phyloP scores from a whole-genome alignment of 257 asterid species.

The Primulina tabacum region DNA sequence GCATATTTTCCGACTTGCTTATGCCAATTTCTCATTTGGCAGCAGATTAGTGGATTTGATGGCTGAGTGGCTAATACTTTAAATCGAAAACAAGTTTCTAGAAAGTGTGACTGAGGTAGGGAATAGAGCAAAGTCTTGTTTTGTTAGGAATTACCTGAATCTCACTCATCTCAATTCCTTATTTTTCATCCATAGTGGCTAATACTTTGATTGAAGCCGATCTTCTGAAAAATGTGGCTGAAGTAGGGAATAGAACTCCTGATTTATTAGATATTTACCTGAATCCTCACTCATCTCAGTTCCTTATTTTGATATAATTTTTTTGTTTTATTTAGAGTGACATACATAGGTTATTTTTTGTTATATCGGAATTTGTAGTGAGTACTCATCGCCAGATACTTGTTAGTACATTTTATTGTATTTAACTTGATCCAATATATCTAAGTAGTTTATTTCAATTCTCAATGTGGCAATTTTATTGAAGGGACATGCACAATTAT shows the following conservation, averaged over 20 bases:
- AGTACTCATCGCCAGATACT: not conserved
- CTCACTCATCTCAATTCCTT: too few relatives aligned
- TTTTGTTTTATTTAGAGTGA: not conserved
- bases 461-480: not conserved
- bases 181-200: too few relatives aligned
- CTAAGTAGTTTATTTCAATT: not conserved
- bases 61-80: not conserved
- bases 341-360: not conserved
- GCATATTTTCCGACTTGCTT: too few relatives aligned
- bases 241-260: too few relatives aligned
- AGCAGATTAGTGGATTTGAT: too few relatives aligned
- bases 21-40: too few relatives aligned
- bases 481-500: not conserved
- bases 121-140: not conserved
- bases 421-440: not conserved
- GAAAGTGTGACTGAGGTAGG: slow-evolving; percentile 6
- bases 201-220: too few relatives aligned
- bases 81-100: not conserved
- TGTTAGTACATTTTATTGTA: not conserved
- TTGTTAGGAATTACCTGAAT: not conserved
- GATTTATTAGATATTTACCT: too few relatives aligned
- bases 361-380: not conserved
- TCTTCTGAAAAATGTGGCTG: too few relatives aligned
- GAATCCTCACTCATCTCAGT: not conserved
- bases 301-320: not conserved